These are phyloP conservation scores for Mucor indicus DNA, from an alignment of 371 early-diverging fungal genomes.

Conservation along the genomic window DNA sequence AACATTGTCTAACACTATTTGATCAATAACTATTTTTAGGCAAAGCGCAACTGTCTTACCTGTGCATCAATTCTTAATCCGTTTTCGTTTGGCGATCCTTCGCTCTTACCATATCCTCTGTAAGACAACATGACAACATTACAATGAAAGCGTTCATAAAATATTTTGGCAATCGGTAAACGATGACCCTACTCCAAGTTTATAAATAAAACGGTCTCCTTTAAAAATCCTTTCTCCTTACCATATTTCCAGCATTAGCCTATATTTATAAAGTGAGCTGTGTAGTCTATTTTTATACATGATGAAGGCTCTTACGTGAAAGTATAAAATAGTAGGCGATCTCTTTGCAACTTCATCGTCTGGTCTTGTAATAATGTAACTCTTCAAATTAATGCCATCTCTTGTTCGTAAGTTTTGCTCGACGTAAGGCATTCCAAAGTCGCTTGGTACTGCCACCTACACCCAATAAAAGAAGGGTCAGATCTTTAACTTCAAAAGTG, in stretches of 20 bases:
- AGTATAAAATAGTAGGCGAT: constrained; percentile 79
- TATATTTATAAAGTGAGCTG: no score
- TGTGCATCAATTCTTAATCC: constrained; percentile 87
- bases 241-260: constrained; percentile 97
- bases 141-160: constrained; percentile 61
- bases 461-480: no score
- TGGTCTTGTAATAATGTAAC: constrained; percentile 71
- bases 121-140: constrained; percentile 96
- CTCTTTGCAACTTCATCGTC: constrained; percentile 52
- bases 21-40: no score
- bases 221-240: constrained; percentile 17
- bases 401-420: constrained; percentile 78
- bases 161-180: constrained; percentile 78
- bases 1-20: constrained; percentile 66
- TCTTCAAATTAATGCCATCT: constrained; percentile 77
- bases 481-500: no score
- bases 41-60: constrained; percentile 33
- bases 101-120: constrained; percentile 91
- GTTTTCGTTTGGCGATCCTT: constrained; percentile 82
- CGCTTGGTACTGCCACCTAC: constrained; percentile 76
- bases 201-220: background rate
- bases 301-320: constrained; percentile 63
- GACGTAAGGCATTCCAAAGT: constrained; percentile 63
- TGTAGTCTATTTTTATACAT: background rate
- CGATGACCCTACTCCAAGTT: constrained; percentile 77